Conservation (phyloP, 1,139 yeast species). For the Saccharomycopsis hybrid region DNA sequence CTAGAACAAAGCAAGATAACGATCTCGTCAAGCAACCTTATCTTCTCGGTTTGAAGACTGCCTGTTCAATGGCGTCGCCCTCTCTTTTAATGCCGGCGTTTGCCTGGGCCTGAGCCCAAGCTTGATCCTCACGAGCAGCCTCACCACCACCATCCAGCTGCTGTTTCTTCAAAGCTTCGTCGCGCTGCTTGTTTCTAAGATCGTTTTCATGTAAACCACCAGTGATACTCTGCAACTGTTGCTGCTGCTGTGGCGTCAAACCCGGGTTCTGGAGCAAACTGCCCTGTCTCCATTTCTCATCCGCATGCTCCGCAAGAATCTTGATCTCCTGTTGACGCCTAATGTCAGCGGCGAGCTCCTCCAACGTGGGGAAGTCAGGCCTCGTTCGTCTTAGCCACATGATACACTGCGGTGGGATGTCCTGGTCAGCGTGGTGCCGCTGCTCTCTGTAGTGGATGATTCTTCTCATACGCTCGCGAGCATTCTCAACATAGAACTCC, state of each 20-base stretch:
- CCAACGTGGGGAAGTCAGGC: constrained; percentile 49
- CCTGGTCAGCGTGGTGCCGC: constrained; percentile 31
- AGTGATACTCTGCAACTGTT: constrained; percentile 10
- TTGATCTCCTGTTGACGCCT: constrained; percentile 50
- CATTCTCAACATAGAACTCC: constrained; percentile 56
- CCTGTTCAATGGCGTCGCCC: not conserved
- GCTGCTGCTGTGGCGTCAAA: constrained; percentile 13
- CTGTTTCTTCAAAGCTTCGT: not conserved
- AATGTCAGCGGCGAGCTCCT: constrained; percentile 55
- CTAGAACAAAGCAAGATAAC: too few relatives aligned
- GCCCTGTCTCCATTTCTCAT: constrained; percentile 48
- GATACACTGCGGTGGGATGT: constrained; percentile 63
- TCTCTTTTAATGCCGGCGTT: not conserved
- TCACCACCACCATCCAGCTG: too few relatives aligned
- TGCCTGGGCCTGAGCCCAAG: too few relatives aligned
- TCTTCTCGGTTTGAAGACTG: not conserved
- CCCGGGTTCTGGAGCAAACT: constrained; percentile 17
- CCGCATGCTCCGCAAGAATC: constrained; percentile 52
- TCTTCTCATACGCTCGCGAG: constrained; percentile 32
- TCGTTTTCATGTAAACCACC: constrained; percentile 8
- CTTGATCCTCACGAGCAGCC: too few relatives aligned
- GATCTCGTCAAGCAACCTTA: too few relatives aligned
- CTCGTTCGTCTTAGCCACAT: constrained; percentile 75
- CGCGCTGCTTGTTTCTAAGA: not conserved
- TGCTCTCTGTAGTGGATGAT: constrained; percentile 34